phyloP scores from a whole-genome alignment of 169 alveolate genomes.

The Eimeria sp. region DNA sequence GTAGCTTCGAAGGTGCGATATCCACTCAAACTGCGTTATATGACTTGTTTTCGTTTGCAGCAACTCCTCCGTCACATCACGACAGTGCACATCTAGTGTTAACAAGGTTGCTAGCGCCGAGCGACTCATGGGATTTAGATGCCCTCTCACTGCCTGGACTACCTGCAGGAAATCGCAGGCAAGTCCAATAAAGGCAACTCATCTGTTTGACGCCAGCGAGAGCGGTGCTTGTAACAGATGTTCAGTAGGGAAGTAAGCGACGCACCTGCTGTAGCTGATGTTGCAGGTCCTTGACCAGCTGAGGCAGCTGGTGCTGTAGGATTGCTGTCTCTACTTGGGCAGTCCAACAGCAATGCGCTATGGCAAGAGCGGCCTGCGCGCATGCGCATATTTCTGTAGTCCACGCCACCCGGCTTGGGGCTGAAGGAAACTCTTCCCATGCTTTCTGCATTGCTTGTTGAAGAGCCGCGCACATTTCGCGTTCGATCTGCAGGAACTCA shows the following conservation, averaged over 20 bases:
- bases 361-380: constrained; percentile 72
- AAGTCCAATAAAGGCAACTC: neutral
- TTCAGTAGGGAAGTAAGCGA: neutral
- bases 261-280: constrained; percentile 59
- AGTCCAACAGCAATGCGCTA: constrained; percentile 74
- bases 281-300: constrained; percentile 65
- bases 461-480: constrained; percentile 67
- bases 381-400: constrained; percentile 41
- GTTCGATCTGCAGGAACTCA: constrained; percentile 34
- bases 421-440: constrained; percentile 65
- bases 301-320: constrained; percentile 73
- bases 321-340: constrained; percentile 72
- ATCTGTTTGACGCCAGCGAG: neutral
- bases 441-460: constrained; percentile 50
- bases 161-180: constrained; percentile 70
- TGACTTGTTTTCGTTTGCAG: constrained; percentile 79
- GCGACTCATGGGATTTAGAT: constrained; percentile 86
- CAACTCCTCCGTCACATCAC: constrained; percentile 90
- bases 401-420: constrained; percentile 55
- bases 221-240: neutral
- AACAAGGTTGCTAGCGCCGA: constrained; percentile 89
- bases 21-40: constrained; percentile 94
- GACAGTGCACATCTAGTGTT: constrained; percentile 92
- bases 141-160: constrained; percentile 89
- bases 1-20: constrained; percentile 93